Evolutionary conservation across 1,139 yeast species (phyloP).

Genomic region (Pichia sp.): DNA sequence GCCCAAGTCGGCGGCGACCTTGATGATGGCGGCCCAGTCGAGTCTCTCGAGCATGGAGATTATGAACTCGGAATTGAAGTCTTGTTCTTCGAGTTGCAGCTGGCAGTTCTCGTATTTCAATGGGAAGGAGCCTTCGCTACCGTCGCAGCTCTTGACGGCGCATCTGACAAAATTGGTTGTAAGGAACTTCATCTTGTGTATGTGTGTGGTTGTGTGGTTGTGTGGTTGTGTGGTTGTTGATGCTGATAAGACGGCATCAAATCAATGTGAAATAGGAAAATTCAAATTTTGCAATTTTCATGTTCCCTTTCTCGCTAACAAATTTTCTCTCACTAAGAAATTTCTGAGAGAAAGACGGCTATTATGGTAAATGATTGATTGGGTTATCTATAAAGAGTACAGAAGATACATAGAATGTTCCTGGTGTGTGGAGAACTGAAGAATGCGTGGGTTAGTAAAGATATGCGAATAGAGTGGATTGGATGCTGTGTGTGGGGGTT

Average conservation of each 20-base stretch:
- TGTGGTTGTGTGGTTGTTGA: not conserved
- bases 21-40: conserved; percentile 82
- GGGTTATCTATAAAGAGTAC: too few species aligned
- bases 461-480: too few species aligned
- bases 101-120: conserved; percentile 69
- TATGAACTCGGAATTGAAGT: conserved; percentile 80
- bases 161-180: conserved; percentile 96
- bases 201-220: not conserved
- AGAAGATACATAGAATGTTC: too few species aligned
- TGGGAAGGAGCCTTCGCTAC: conserved; percentile 78
- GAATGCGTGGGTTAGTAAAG: too few species aligned
- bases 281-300: too few species aligned
- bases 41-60: conserved; percentile 75
- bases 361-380: too few species aligned
- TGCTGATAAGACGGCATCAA: too few species aligned
- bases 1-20: conserved; percentile 76
- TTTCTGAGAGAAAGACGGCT: too few species aligned
- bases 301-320: not conserved
- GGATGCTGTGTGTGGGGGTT: too few species aligned
- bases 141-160: conserved; percentile 79
- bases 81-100: conserved; percentile 74
- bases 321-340: not conserved
- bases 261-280: too few species aligned
- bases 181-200: conserved; percentile 69
- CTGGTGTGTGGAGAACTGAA: too few species aligned